Base-by-base conservation (phyloP, 179 eudicot genomes). In the Amaranthus tricolor region DNA sequence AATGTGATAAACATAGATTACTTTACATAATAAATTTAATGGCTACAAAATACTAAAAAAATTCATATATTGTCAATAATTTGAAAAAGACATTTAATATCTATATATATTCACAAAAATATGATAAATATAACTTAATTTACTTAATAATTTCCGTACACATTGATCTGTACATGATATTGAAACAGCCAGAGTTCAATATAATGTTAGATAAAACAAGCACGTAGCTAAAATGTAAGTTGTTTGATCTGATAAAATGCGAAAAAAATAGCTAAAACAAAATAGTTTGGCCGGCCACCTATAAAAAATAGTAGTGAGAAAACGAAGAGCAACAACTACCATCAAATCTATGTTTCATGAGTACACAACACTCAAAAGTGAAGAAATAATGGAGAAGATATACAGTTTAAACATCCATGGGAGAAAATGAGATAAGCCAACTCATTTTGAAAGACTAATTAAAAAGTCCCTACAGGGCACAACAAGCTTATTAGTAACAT, bases 291-390 rank as follows among this genome's bases (percentile, higher is more conserved):
- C 40, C 40, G 40, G 40, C 40, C 40, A 31, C 40, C 40, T 31
- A 31, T 31, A 31, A 7, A 51, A 6, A 62, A 17, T 50, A 15
- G 12, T 59, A 62, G 52, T 6, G 24, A 17, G 67, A 61, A 60
- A 21, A 20, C 11, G 51, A 31, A 12, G n/a, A 67, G 43, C 61
- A 68, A 51, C 61, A 68, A 51, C 40, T 31, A 56, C n/a, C 80
- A 62, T 77, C 83, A 81, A 76, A 77, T 81, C 83, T 67, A 62
- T 77, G 84, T 77, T 73, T 52, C 74, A 66, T 0, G 16, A 47
- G 78, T 73, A 81, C 78, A 77, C 70, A 77, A 66, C 78, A 81
- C 66, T 61, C 51, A 77, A 40, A 68, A 31, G 40, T 31, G 40
- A 31, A 31, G 66, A 63, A 67, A 67, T 49, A 55, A 80, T 31